A percentile compares a stretch with the other conserved stretches of the same genome.
Evolutionary conservation across 2,329 filamentous ascomycete genomes (phyloP).

Genomic region (Colletotrichum acutatum): DNA sequence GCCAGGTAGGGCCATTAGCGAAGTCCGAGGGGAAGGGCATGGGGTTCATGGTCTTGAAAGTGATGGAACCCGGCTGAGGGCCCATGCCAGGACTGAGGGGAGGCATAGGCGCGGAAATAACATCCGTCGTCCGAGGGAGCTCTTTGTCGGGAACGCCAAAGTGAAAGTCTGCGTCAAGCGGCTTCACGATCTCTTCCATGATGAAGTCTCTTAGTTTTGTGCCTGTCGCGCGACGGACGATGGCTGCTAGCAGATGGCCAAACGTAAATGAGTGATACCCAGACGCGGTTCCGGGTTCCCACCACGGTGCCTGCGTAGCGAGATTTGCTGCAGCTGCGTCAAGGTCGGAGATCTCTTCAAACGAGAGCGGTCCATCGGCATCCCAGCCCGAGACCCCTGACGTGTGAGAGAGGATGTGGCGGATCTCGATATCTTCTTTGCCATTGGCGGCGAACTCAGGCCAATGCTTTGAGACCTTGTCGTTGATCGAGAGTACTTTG

Average conservation of each 20-base stretch:
- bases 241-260: slow-evolving; percentile 54
- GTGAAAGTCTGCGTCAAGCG: slow-evolving; percentile 57
- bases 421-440: slow-evolving; percentile 51
- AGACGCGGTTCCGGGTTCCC: slow-evolving; percentile 53
- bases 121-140: slow-evolving; percentile 45
- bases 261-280: slow-evolving; percentile 54
- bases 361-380: slow-evolving; percentile 38
- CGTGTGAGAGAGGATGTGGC: slow-evolving; percentile 53
- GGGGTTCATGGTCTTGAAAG: slow-evolving; percentile 45
- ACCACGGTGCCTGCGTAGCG: slow-evolving; percentile 54
- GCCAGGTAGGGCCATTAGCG: slow-evolving; percentile 46
- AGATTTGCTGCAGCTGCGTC: slow-evolving; percentile 46
- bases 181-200: slow-evolving; percentile 47
- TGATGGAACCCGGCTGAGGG: slow-evolving; percentile 40
- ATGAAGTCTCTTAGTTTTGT: slow-evolving; percentile 54
- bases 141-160: slow-evolving; percentile 54
- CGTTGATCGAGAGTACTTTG: slow-evolving; percentile 48
- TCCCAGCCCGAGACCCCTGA: slow-evolving; percentile 50
- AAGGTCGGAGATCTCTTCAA: slow-evolving; percentile 48
- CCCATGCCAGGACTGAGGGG: slow-evolving; percentile 33
- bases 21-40: slow-evolving; percentile 35
- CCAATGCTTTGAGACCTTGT: slow-evolving; percentile 54
- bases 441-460: slow-evolving; percentile 56
- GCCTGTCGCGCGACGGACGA: slow-evolving; percentile 53
- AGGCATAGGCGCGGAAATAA: slow-evolving; percentile 46